Percentiles rank a stretch among this genome's conserved stretches.
Conservation (phyloP, 2,329 filamentous ascomycete genomes). For the Epichloe aotearoae region DNA sequence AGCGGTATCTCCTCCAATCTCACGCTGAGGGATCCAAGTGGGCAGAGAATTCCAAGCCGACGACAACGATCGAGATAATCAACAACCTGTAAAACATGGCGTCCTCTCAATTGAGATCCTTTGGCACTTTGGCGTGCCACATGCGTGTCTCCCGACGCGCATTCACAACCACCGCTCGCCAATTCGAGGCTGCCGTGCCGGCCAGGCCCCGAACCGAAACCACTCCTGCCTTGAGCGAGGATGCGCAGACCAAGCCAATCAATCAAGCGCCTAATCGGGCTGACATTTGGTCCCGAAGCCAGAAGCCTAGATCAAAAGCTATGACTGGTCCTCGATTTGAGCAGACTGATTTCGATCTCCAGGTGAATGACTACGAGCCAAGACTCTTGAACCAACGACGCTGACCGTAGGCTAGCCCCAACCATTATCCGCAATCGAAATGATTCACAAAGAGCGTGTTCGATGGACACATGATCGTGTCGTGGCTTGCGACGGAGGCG, state of each 20-base stretch:
- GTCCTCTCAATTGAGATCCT: conserved; percentile 32
- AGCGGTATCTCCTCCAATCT: not conserved
- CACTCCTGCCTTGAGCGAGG: conserved; percentile 30
- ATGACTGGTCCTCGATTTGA: conserved; percentile 95
- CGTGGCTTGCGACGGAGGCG: conserved; percentile 84
- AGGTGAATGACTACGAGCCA: conserved; percentile 55
- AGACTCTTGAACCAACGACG: not conserved
- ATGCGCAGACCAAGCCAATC: conserved; percentile 31
- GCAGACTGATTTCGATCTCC: conserved; percentile 84
- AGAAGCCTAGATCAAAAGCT: conserved; percentile 65
- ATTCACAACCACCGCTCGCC: conserved; percentile 35
- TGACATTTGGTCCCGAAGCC: conserved; percentile 72
- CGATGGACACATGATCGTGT: conserved; percentile 73
- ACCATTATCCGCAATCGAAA: conserved; percentile 79
- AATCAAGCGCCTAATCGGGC: conserved; percentile 79
- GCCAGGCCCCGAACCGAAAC: conserved; percentile 25
- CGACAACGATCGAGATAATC: not conserved
- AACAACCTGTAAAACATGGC: conserved; percentile 21
- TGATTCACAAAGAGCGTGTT: conserved; percentile 93
- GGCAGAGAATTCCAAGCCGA: not conserved
- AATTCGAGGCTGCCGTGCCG: conserved; percentile 30
- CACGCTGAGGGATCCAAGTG: not conserved
- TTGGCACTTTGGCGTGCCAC: conserved; percentile 30
- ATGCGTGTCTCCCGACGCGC: conserved; percentile 31
- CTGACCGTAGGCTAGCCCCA: conserved; percentile 50